Percentiles rank a stretch among this genome's conserved stretches.
phyloP scores from a whole-genome alignment of 768 basidiomycete genomes.

The Grammothele lineata region DNA sequence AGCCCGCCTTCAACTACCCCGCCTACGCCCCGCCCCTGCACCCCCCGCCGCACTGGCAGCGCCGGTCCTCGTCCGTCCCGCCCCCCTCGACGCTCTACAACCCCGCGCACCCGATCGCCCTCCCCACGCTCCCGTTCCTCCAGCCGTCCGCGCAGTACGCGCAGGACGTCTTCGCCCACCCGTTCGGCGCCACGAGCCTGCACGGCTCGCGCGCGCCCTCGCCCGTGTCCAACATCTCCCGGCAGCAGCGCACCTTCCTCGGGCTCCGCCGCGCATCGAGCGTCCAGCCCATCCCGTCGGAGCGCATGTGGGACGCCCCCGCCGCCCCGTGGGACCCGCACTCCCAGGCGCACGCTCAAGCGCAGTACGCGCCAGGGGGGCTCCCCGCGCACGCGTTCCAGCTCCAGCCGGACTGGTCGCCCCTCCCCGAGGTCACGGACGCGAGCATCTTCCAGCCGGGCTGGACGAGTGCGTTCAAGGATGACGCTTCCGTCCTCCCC shows the following conservation, averaged over 20 bases:
- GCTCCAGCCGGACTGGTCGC: constrained; percentile 41
- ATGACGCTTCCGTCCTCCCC: constrained; percentile 1
- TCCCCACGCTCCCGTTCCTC: constrained; percentile 43
- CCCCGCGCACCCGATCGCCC: constrained; percentile 30
- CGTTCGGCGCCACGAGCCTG: neutral
- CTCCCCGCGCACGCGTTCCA: constrained; percentile 11
- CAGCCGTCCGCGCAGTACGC: constrained; percentile 5
- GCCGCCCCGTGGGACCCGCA: constrained; percentile 9
- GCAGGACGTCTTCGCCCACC: neutral
- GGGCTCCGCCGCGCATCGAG: constrained; percentile 50
- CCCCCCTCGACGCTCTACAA: constrained; percentile 40
- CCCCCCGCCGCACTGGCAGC: constrained; percentile 31
- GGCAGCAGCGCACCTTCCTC: constrained; percentile 35
- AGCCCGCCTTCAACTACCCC: neutral
- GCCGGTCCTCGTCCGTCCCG: constrained; percentile 62
- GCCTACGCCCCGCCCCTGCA: constrained; percentile 13
- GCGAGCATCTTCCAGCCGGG: constrained; percentile 18
- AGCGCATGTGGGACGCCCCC: constrained; percentile 29
- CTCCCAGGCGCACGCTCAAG: constrained; percentile 1
- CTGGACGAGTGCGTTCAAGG: constrained; percentile 15
- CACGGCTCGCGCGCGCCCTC: constrained; percentile 39
- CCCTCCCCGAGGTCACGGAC: constrained; percentile 39
- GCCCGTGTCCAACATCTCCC: constrained; percentile 42
- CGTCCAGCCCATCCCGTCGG: constrained; percentile 35
- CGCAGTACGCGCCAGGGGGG: neutral